Conservation (phyloP, 192 early-diverging fungal genomes). For the Gamsiella multidivaricata region DNA sequence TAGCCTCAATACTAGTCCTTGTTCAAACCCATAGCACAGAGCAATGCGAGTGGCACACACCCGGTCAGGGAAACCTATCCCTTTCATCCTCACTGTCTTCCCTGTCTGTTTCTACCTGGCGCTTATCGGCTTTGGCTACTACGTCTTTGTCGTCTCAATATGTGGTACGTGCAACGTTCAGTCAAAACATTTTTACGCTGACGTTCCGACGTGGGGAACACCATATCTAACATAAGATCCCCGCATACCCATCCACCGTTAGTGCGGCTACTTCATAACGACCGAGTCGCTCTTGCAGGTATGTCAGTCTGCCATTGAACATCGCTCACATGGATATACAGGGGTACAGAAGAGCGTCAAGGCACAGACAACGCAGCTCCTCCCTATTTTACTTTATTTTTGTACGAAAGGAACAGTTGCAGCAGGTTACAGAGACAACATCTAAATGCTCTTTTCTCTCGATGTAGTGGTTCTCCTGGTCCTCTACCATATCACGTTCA, state of each 20-base stretch:
- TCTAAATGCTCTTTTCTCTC: background rate
- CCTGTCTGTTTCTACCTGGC: slow-evolving; percentile 35
- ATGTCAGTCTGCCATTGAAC: background rate
- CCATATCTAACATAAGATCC: too few relatives aligned
- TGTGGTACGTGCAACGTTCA: slow-evolving; percentile 25
- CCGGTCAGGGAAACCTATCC: slow-evolving; percentile 39
- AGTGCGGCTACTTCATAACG: slow-evolving; percentile 24
- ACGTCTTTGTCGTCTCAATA: slow-evolving; percentile 29
- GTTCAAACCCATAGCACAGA: background rate
- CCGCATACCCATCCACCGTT: background rate
- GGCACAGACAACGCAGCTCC: background rate
- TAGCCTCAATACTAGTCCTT: too few relatives aligned
- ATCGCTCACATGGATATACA: background rate
- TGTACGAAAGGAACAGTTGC: too few relatives aligned
- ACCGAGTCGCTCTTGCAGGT: slow-evolving; percentile 27
- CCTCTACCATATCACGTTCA: slow-evolving; percentile 29
- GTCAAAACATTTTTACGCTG: too few relatives aligned
- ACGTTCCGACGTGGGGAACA: too few relatives aligned
- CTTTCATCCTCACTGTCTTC: slow-evolving; percentile 19
- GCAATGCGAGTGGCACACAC: slow-evolving; percentile 36
- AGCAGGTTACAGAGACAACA: background rate
- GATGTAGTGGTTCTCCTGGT: slow-evolving; percentile 28
- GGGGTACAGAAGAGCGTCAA: too few relatives aligned
- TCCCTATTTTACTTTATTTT: background rate
- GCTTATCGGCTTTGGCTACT: slow-evolving; percentile 42